Conservation (phyloP, 331 rosid genomes). For the Phaseolus coccineus region DNA sequence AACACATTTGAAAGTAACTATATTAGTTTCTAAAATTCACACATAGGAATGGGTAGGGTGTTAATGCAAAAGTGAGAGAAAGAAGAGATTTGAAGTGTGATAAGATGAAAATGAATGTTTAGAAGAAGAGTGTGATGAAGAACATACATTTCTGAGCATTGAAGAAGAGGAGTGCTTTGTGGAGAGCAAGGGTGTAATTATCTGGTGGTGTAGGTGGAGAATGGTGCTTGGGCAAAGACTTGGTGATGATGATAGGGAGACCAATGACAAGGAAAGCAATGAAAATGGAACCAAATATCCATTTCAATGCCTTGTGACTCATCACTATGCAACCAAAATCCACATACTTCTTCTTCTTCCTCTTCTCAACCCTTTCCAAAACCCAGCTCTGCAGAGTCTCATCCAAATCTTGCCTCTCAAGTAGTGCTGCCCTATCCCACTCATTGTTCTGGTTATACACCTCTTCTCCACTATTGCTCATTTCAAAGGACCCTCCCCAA, state of each 20-base stretch:
- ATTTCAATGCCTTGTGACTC: conserved; percentile 47
- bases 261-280: conserved; percentile 42
- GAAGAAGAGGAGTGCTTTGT: conserved; percentile 53
- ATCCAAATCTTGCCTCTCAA: conserved; percentile 35
- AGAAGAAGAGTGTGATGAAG: too few species aligned
- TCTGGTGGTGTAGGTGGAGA: conserved; percentile 33
- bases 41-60: too few species aligned
- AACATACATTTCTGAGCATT: conserved; percentile 55
- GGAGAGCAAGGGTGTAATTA: conserved; percentile 55
- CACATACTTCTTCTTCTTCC: conserved; percentile 46
- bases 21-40: too few species aligned
- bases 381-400: conserved; percentile 51
- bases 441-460: not conserved
- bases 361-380: conserved; percentile 30
- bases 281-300: conserved; percentile 36
- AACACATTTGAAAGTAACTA: too few species aligned
- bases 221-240: conserved; percentile 46
- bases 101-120: too few species aligned
- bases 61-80: too few species aligned
- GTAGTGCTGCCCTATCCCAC: conserved; percentile 52
- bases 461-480: conserved; percentile 13
- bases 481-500: conserved; percentile 59
- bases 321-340: conserved; percentile 49
- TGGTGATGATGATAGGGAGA: conserved; percentile 48
- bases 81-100: too few species aligned